Evolutionary conservation across 352 stramenopile species (phyloP), one percentile per base, ranked within the genome.

Genomic region (Lagenidium giganteum): DNA sequence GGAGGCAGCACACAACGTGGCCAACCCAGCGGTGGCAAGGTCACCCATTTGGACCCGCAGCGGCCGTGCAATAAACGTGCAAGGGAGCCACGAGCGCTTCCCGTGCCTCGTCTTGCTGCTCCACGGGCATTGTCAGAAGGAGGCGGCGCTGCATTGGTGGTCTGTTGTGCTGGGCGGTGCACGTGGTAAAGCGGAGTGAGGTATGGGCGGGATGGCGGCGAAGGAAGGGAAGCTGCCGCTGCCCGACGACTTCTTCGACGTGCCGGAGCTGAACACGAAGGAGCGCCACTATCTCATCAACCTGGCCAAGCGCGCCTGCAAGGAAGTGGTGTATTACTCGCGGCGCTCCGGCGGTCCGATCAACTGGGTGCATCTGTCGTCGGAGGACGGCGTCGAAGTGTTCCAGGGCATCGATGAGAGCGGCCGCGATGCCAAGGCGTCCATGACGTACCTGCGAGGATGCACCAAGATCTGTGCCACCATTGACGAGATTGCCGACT

Each of bases 261-360:
- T 67, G 28, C 77, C 80, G 22, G 43, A 62, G 32, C 60, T 93
- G 16, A 87, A 62, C 52, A 17, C 11, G 12, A 84, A 83, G 39
- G 81, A 89, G 42, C 69, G 51, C 24, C 76, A 81, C 41, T 85
- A 86, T 50, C 61, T 89, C 9, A 35, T 89, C 0, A 66, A 69
- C 3, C 55, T 91, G 8, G 81, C 77, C 5, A 89, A 89, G 42
- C 75, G 73, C 33, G 72, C 81, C 3, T 93, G 81, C 51, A 93
- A 89, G 54, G 80, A 93, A 47, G 81, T 93, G 8, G 76, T 93
- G 17, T 90, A 87, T 37, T 93, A 89, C 49, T 87, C 81, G 41
- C 66, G 81, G 27, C 69, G 64, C 8, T 33, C 58, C 0, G 73
- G 73, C 46, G 81, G 81, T 0, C 81, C 81, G 11, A 83, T 93